phyloP scores from a whole-genome alignment of 306 rosid genomes.

The Senna tora region DNA sequence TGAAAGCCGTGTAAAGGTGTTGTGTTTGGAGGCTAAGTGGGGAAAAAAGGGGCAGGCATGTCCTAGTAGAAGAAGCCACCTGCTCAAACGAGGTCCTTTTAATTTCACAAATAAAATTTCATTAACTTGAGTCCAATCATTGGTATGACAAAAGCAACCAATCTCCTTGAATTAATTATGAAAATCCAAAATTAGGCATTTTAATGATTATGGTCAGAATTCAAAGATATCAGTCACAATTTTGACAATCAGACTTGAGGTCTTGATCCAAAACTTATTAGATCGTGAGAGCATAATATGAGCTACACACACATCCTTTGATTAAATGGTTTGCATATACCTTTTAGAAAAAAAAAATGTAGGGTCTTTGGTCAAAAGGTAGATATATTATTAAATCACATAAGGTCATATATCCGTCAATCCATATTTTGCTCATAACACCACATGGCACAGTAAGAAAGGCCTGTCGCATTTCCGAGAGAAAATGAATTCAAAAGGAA shows the following conservation, averaged over 20 bases:
- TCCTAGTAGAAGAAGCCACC: conserved; percentile 5
- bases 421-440: background rate
- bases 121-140: background rate
- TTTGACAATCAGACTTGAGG: conserved; percentile 13
- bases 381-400: background rate
- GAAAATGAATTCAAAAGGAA: background rate
- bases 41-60: background rate
- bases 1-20: background rate
- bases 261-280: too few species aligned
- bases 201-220: background rate
- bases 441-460: background rate
- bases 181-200: background rate
- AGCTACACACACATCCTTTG: background rate
- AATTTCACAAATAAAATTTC: background rate
- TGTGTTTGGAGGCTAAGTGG: background rate
- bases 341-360: background rate
- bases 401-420: background rate
- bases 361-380: background rate
- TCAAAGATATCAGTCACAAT: background rate
- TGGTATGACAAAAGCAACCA: background rate
- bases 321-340: background rate
- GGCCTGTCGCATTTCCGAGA: background rate
- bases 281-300: background rate
- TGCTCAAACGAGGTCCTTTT: conserved; percentile 6
- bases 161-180: background rate